phyloP scores from a whole-genome alignment of 163 green algal genomes.

The Scenedesmus sp. region DNA sequence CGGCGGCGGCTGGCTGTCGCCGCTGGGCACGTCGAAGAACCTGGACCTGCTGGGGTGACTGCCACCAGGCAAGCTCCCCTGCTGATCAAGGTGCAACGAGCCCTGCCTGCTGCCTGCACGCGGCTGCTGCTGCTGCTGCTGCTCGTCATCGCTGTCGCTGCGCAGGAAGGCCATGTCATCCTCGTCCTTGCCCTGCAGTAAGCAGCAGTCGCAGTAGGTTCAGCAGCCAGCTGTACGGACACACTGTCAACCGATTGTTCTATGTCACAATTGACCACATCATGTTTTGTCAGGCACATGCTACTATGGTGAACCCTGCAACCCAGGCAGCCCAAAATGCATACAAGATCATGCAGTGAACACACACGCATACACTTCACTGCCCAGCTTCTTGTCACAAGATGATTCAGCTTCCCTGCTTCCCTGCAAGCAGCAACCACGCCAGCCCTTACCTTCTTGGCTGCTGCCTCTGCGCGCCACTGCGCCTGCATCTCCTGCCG shows the following conservation, averaged over 20 bases:
- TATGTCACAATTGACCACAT: no score
- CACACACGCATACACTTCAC: not conserved
- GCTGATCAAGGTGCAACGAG: not conserved
- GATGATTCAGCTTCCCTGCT: no score
- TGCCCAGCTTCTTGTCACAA: not conserved
- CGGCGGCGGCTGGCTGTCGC: not conserved
- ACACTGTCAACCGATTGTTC: no score
- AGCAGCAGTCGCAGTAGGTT: not conserved
- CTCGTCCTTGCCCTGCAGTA: constrained; percentile 34
- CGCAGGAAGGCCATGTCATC: constrained; percentile 59
- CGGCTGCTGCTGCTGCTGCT: not conserved
- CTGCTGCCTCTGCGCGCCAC: constrained; percentile 44
- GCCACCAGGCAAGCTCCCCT: not conserved
- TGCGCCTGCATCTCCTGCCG: constrained; percentile 55
- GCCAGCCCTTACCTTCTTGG: constrained; percentile 6
- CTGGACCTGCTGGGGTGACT: constrained; percentile 28
- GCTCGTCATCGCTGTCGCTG: constrained; percentile 52
- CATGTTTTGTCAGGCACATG: not conserved
- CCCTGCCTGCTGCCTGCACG: not conserved
- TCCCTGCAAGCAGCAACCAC: not conserved
- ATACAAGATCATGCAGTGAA: not conserved
- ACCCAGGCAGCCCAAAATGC: not conserved
- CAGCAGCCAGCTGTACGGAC: not conserved
- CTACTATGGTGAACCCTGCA: not conserved
- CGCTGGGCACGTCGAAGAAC: constrained; percentile 41